phyloP scores from a whole-genome alignment of 176 grass and related monocot genomes.

The Cenchrus americanus region DNA sequence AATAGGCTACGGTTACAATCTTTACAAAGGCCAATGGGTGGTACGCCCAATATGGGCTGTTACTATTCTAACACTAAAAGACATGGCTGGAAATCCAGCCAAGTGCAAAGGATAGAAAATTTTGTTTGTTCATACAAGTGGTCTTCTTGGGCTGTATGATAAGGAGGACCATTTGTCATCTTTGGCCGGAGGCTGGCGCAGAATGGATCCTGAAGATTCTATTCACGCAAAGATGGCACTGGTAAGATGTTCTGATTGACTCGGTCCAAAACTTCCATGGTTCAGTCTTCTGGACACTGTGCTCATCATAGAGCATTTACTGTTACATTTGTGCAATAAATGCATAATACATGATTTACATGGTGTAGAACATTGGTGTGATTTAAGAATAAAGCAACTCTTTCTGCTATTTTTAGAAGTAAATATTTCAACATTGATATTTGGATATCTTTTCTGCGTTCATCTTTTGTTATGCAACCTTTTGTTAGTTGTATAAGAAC shows the following conservation, averaged over 20 bases:
- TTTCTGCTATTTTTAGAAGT: slow-evolving; percentile 34
- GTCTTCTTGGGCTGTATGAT: slow-evolving; percentile 90
- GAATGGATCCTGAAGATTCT: slow-evolving; percentile 84
- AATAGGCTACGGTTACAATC: too few species aligned
- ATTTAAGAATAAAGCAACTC: slow-evolving; percentile 36
- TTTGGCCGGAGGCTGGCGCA: slow-evolving; percentile 65
- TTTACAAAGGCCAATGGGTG: too few species aligned
- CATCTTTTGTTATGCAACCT: background rate
- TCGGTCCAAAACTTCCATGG: background rate
- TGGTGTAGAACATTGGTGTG: background rate
- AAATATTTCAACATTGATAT: slow-evolving; percentile 15
- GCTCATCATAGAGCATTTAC: background rate
- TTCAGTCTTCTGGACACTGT: slow-evolving; percentile 16
- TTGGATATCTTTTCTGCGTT: background rate
- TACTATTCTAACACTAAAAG: too few species aligned
- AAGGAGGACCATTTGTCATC: slow-evolving; percentile 74
- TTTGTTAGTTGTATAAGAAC: background rate
- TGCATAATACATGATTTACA: background rate
- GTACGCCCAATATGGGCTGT: too few species aligned
- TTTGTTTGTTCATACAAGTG: slow-evolving; percentile 88
- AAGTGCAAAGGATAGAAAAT: slow-evolving; percentile 79
- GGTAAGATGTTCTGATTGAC: slow-evolving; percentile 90
- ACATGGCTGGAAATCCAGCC: slow-evolving; percentile 67
- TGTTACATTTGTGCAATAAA: slow-evolving; percentile 18
- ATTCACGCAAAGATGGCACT: slow-evolving; percentile 69